Evolutionary conservation across 148 eudicot species (phyloP).

Genomic region (Cornus suecica): DNA sequence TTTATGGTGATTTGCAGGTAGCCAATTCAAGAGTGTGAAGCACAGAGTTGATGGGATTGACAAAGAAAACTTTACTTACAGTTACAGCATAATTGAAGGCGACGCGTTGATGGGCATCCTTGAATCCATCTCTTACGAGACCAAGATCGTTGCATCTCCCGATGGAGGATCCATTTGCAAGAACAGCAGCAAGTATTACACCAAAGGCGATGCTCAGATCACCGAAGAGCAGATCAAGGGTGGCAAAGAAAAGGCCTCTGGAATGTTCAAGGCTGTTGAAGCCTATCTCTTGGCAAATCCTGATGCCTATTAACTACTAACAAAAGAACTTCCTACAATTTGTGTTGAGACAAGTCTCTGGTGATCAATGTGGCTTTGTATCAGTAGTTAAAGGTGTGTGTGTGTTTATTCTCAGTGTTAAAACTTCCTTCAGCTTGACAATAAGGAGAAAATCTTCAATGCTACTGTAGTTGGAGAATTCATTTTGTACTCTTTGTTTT

Average conservation of each 20-base stretch:
- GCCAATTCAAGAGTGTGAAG: background rate
- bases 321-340: background rate
- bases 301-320: constrained; percentile 6
- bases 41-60: background rate
- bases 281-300: constrained; percentile 15
- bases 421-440: background rate
- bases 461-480: too few species aligned
- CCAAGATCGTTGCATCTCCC: background rate
- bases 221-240: constrained; percentile 9
- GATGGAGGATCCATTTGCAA: constrained; percentile 11
- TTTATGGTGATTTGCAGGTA: constrained; percentile 4
- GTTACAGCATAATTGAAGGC: constrained; percentile 3
- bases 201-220: constrained; percentile 6
- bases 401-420: background rate
- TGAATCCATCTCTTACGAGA: background rate
- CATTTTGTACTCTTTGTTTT: too few species aligned
- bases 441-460: background rate
- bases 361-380: background rate
- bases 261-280: constrained; percentile 12
- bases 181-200: background rate
- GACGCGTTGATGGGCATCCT: background rate
- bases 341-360: too few species aligned
- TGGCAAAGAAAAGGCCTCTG: constrained; percentile 4
- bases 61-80: background rate
- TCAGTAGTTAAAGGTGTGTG: background rate